These are phyloP conservation scores for Kuraishia capsulata DNA, from an alignment of 805 yeast genomes.

Conservation along the genomic window DNA sequence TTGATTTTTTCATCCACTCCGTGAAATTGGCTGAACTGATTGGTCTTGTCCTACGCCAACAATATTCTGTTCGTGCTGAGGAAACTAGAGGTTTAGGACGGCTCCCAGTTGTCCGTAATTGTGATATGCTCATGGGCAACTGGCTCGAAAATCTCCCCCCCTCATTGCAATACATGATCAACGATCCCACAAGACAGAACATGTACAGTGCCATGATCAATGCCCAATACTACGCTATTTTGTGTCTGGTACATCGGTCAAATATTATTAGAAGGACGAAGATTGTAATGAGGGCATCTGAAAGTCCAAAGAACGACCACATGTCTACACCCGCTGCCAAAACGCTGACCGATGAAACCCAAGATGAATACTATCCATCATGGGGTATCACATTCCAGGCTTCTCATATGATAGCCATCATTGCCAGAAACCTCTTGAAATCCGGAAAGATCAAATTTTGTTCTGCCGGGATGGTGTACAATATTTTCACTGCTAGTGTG, in stretches of 20 bases:
- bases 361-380: conserved; percentile 48
- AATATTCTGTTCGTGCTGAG: conserved; percentile 51
- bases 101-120: conserved; percentile 30
- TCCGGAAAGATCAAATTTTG: conserved; percentile 39
- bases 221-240: conserved; percentile 5
- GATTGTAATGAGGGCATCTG: neutral
- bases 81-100: conserved; percentile 25
- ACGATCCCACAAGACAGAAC: conserved; percentile 20
- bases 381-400: conserved; percentile 81
- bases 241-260: conserved; percentile 5
- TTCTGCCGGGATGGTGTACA: conserved; percentile 52
- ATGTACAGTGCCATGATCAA: conserved; percentile 3
- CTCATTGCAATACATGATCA: conserved; percentile 45
- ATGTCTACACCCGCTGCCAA: neutral
- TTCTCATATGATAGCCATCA: conserved; percentile 63
- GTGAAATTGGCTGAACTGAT: conserved; percentile 62
- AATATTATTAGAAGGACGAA: conserved; percentile 5
- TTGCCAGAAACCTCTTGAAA: conserved; percentile 42
- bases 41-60: conserved; percentile 59
- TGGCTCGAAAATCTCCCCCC: conserved; percentile 63
- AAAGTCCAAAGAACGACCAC: conserved; percentile 11
- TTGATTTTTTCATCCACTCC: conserved; percentile 49
- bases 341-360: conserved; percentile 28
- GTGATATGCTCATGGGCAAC: conserved; percentile 64
- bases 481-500: conserved; percentile 51